Percentiles rank a stretch among this genome's conserved stretches.
phyloP scores from a whole-genome alignment of 148 eudicot genomes.

The Chenopodium quinoa region DNA sequence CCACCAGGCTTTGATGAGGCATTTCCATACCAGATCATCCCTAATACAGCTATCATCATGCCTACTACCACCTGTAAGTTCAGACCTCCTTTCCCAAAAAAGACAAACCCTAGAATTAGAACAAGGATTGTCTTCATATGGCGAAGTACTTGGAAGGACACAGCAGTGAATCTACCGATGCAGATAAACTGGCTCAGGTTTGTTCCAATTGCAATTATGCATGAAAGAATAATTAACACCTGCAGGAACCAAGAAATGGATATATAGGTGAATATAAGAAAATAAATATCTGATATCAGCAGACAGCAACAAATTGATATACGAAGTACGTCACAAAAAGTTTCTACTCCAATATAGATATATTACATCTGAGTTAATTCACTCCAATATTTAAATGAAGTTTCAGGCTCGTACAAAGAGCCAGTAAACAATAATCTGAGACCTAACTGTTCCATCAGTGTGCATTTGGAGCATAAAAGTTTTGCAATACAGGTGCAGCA shows the following conservation, averaged over 20 bases:
- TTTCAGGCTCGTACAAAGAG: not conserved
- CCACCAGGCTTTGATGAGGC: constrained; percentile 90
- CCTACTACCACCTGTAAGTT: constrained; percentile 75
- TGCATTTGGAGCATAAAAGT: not conserved
- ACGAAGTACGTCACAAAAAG: not conserved
- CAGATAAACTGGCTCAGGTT: constrained; percentile 94
- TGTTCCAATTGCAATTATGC: constrained; percentile 82
- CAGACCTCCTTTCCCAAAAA: constrained; percentile 81
- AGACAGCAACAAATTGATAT: not conserved
- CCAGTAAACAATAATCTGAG: no score
- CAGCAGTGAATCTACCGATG: constrained; percentile 88
- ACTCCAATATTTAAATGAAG: not conserved
- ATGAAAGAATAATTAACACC: constrained; percentile 62
- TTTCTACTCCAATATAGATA: no score
- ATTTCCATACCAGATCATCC: constrained; percentile 86
- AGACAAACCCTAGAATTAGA: constrained; percentile 67
- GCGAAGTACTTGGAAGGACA: constrained; percentile 82
- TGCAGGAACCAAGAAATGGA: constrained; percentile 29
- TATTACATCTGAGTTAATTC: not conserved
- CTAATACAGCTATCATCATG: constrained; percentile 76
- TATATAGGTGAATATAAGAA: not conserved
- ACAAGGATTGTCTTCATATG: constrained; percentile 96
- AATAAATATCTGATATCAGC: not conserved
- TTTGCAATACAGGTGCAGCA: not conserved
- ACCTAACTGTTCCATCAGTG: not conserved